A percentile compares a stretch with the other conserved stretches of the same genome.
Evolutionary conservation across 257 asterid species (phyloP).

Genomic region (Galeopsis tetrahit): DNA sequence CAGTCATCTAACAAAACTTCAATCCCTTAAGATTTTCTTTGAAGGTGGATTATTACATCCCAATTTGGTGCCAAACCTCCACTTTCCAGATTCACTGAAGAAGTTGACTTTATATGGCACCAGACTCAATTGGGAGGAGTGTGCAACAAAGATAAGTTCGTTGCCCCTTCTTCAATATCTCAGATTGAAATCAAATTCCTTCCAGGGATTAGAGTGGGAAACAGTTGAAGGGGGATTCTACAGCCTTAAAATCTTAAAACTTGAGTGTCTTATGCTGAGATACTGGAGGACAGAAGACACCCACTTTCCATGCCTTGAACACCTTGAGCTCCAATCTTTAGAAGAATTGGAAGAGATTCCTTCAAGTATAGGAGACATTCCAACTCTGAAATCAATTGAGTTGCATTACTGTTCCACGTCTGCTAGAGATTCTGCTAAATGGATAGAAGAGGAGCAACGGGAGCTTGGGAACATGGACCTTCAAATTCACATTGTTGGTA

Average conservation of each 20-base stretch:
- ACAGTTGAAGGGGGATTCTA: constrained; percentile 9
- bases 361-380: background rate
- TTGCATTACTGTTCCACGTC: background rate
- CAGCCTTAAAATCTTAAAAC: background rate
- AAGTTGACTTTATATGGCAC: background rate
- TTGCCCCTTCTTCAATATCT: constrained; percentile 5
- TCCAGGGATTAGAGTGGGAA: background rate
- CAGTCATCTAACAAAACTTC: background rate
- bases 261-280: background rate
- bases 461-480: background rate
- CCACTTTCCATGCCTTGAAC: constrained; percentile 12
- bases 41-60: background rate
- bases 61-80: background rate
- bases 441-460: constrained; percentile 8
- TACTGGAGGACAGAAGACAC: background rate
- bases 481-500: background rate
- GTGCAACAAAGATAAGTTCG: background rate
- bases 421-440: background rate
- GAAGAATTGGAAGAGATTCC: background rate
- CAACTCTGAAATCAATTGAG: background rate
- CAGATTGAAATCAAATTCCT: too few relatives aligned
- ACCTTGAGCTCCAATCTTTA: background rate
- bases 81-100: constrained; percentile 1
- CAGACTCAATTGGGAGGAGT: background rate
- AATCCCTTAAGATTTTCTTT: background rate